Evolutionary conservation across 2,329 filamentous ascomycete species (phyloP).

Genomic region (Trichoderma aggressivum): DNA sequence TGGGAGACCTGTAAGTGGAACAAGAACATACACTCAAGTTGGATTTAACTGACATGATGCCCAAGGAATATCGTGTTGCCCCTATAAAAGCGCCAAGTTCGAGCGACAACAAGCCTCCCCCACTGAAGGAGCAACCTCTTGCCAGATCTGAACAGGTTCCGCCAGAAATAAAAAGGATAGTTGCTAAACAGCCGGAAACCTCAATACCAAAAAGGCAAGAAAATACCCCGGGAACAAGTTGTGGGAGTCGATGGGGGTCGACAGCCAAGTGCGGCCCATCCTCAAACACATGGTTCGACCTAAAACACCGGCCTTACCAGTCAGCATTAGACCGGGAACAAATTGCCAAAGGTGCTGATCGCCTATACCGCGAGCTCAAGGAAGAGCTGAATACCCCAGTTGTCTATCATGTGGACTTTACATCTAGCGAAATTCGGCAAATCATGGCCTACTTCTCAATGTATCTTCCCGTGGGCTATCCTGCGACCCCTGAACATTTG

Average conservation of each 20-base stretch:
- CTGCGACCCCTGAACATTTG: conserved; percentile 24
- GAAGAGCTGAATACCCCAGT: conserved; percentile 16
- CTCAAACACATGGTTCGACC: conserved; percentile 14
- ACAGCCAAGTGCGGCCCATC: background rate
- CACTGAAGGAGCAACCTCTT: background rate
- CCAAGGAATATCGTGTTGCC: background rate
- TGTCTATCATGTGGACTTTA: conserved; percentile 48
- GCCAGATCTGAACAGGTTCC: background rate
- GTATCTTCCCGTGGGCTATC: conserved; percentile 19
- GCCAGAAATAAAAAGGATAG: background rate
- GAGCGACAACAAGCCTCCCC: background rate
- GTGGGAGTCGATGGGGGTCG: background rate
- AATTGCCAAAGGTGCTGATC: conserved; percentile 27
- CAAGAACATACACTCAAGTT: no score
- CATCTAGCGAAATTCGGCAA: conserved; percentile 34
- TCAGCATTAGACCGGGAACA: conserved; percentile 27
- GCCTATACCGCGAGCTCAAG: background rate
- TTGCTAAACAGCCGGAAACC: background rate
- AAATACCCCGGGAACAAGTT: background rate
- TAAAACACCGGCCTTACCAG: conserved; percentile 27
- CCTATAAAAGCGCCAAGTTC: background rate
- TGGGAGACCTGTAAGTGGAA: conserved; percentile 22
- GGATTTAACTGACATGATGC: background rate
- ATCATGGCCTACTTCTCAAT: conserved; percentile 26
- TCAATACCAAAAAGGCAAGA: background rate